Evolutionary conservation across 257 asterid species (phyloP), one percentile per base, ranked within the genome.

Genomic region (Leonotis leonurus): DNA sequence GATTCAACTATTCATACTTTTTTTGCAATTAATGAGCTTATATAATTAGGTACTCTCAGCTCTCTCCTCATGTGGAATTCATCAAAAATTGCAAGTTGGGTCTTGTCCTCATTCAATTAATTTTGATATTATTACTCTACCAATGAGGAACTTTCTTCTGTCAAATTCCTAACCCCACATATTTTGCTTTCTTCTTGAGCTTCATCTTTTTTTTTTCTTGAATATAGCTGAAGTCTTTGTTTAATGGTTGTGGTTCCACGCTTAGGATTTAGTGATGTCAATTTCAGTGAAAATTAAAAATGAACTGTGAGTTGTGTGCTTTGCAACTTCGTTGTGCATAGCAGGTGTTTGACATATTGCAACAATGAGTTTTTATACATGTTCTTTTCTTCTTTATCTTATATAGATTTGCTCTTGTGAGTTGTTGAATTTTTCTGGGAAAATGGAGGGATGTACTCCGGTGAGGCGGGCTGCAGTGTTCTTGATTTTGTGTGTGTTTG

Each of bases 381-480:
- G 40, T 33, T 71, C 21, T 49, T 58, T 70, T 71, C n/a, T n/a
- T n/a, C n/a, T n/a, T n/a, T n/a, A n/a, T n/a, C n/a, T n/a, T n/a
- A n/a, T n/a, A 71, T 48, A 64, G 67, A 57, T 57, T 64, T 40
- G 44, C 39, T 5, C 4, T 37, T 51, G 51, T 49, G 57, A 44
- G 54, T n/a, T n/a, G n/a, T n/a, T n/a, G n/a, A n/a, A n/a, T 13
- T 29, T 27, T 27, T 6, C 6, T 27, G 59, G 10, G 53, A 14
- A 55, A 57, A 73, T 68, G 74, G 56, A 50, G 50, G 64, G 40
- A 62, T n/a, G n/a, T n/a, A n/a, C n/a, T n/a, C n/a, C n/a, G n/a
- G n/a, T n/a, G n/a, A n/a, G n/a, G n/a, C 18, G 66, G 70, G 54
- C 18, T 54, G 29, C 32, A 49, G 59, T 56, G 1, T 54, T 75